Evolutionary conservation across 164 flowering plant genomes (phyloP).

Genomic region (grape (Vitis vinifera)): DNA sequence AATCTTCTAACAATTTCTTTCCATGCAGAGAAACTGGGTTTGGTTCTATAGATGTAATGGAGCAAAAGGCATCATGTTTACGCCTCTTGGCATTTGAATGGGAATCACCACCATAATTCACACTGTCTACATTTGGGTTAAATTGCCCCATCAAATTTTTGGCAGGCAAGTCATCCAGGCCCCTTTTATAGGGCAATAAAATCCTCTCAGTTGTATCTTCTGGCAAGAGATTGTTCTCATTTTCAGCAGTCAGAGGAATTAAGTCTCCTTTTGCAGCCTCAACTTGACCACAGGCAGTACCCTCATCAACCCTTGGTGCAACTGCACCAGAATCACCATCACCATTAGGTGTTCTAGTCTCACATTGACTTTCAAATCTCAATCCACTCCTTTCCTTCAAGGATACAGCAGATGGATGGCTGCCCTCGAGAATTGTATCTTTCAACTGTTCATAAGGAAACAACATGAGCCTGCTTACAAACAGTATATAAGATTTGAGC

Average conservation of each 20-base stretch:
- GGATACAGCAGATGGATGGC: slow-evolving; percentile 28
- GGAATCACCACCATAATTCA: slow-evolving; percentile 12
- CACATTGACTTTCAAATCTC: slow-evolving; percentile 6
- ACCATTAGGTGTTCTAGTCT: slow-evolving; percentile 4
- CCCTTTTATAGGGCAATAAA: slow-evolving; percentile 27
- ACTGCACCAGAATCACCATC: slow-evolving; percentile 9
- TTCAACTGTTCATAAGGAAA: slow-evolving; percentile 46
- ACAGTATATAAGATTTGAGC: neutral
- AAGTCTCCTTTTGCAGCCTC: slow-evolving; percentile 7
- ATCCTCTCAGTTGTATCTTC: slow-evolving; percentile 4
- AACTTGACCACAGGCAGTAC: slow-evolving; percentile 1
- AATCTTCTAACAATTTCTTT: slow-evolving; percentile 12
- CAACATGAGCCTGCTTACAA: slow-evolving; percentile 1
- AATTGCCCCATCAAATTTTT: slow-evolving; percentile 1
- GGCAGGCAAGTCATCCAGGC: slow-evolving; percentile 8
- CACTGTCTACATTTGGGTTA: neutral
- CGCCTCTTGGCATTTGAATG: slow-evolving; percentile 25
- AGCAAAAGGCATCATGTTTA: slow-evolving; percentile 15
- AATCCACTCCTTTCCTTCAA: slow-evolving; percentile 43
- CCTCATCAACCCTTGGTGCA: slow-evolving; percentile 6
- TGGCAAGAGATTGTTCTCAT: slow-evolving; percentile 9
- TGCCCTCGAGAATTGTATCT: slow-evolving; percentile 41
- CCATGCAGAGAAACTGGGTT: slow-evolving; percentile 6
- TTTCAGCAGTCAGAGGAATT: slow-evolving; percentile 7
- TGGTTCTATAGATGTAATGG: slow-evolving; percentile 9